Percentiles rank a stretch among this genome's conserved stretches.
Conservation (phyloP, 805 yeast genomes). For the Candida railenensis region DNA sequence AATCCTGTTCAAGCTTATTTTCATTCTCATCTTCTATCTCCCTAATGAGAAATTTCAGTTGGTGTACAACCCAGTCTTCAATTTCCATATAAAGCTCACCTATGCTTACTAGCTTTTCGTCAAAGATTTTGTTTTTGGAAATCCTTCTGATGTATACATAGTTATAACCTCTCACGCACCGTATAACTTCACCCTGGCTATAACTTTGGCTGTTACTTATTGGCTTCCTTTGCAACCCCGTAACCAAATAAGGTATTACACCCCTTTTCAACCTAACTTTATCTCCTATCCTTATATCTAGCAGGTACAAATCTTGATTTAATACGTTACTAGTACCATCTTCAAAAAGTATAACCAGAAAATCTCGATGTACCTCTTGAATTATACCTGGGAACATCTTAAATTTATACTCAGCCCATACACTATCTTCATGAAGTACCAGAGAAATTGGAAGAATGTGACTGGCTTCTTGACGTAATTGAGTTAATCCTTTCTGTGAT, state of each 20-base stretch:
- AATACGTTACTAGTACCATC: constrained; percentile 37
- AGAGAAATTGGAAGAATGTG: neutral
- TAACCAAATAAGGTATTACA: constrained; percentile 36
- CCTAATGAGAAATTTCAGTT: constrained; percentile 20
- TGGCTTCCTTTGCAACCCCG: constrained; percentile 39
- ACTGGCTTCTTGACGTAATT: neutral
- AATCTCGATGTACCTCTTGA: constrained; percentile 20
- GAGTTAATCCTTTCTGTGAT: neutral
- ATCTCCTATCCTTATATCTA: constrained; percentile 62
- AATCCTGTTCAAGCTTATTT: neutral
- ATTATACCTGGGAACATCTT: constrained; percentile 53
- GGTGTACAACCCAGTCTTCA: constrained; percentile 38
- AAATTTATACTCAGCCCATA: constrained; percentile 54
- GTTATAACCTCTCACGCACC: constrained; percentile 64
- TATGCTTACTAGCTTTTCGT: constrained; percentile 19
- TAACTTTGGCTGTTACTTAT: neutral
- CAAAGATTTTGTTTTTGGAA: constrained; percentile 16
- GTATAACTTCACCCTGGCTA: constrained; percentile 26
- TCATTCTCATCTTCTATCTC: neutral
- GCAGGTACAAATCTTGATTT: constrained; percentile 37
- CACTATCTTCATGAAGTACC: constrained; percentile 23
- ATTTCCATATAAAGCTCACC: constrained; percentile 38
- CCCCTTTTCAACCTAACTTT: constrained; percentile 33
- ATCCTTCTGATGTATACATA: constrained; percentile 37
- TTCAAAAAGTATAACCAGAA: constrained; percentile 37